phyloP scores from a whole-genome alignment of 2,329 filamentous ascomycete species.

The Xylariales sp. region DNA sequence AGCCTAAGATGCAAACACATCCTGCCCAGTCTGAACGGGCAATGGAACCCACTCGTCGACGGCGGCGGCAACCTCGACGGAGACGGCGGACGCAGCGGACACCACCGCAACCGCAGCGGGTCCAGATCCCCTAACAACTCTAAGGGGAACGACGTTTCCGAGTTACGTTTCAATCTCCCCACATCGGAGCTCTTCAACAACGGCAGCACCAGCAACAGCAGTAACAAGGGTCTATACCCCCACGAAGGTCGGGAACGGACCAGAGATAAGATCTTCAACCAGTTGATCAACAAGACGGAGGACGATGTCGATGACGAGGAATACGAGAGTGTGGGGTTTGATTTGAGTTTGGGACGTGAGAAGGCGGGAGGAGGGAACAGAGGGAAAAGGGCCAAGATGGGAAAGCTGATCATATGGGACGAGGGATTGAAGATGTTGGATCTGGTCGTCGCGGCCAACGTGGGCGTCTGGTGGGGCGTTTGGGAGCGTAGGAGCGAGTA shows the following conservation, averaged over 20 bases:
- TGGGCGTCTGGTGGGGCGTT: slow-evolving; percentile 89
- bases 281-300: slow-evolving; percentile 21
- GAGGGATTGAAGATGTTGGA: slow-evolving; percentile 96
- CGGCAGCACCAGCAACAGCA: slow-evolving; percentile 26
- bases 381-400: slow-evolving; percentile 85
- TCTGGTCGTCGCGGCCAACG: slow-evolving; percentile 81
- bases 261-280: slow-evolving; percentile 26
- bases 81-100: slow-evolving; percentile 20
- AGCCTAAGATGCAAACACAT: slow-evolving; percentile 70
- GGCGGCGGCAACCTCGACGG: slow-evolving; percentile 22
- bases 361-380: slow-evolving; percentile 79
- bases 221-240: background rate
- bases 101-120: slow-evolving; percentile 32
- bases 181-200: slow-evolving; percentile 44
- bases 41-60: slow-evolving; percentile 41
- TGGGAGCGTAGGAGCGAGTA: slow-evolving; percentile 54
- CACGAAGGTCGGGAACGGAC: slow-evolving; percentile 11
- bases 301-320: slow-evolving; percentile 37
- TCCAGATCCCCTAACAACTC: slow-evolving; percentile 12
- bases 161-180: slow-evolving; percentile 86
- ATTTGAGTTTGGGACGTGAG: slow-evolving; percentile 75
- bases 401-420: slow-evolving; percentile 84
- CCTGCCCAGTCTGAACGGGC: slow-evolving; percentile 42
- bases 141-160: slow-evolving; percentile 55
- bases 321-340: slow-evolving; percentile 39